phyloP scores from a whole-genome alignment of 192 early-diverging fungal genomes.

The Podila horticola region DNA sequence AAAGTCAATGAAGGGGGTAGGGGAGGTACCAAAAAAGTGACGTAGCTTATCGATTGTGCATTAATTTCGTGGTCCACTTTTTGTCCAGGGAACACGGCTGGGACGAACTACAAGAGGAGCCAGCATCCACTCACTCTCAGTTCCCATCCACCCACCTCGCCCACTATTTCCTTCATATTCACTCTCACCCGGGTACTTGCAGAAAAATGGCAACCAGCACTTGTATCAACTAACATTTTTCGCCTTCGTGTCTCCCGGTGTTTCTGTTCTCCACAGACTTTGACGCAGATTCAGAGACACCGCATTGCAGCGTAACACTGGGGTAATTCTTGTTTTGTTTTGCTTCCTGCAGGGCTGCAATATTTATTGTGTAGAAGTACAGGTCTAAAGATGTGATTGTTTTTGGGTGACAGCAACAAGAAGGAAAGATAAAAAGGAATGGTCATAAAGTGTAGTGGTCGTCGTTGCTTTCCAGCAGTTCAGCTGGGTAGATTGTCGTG shows the following conservation, averaged over 20 bases:
- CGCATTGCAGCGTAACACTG: neutral
- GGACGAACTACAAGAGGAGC: no score
- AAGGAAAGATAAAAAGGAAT: neutral
- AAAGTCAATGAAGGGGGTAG: slow-evolving; percentile 1
- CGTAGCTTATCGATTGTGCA: neutral
- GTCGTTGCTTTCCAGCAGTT: neutral
- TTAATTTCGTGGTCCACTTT: neutral
- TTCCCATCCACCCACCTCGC: no score
- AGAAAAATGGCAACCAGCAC: neutral
- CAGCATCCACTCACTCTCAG: no score
- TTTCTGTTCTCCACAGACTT: neutral
- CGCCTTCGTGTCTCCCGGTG: neutral
- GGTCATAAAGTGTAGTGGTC: neutral
- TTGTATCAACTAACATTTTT: neutral
- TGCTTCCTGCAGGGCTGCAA: slow-evolving; percentile 30
- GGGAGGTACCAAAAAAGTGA: slow-evolving; percentile 2
- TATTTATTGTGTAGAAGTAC: slow-evolving; percentile 13
- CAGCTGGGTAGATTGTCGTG: neutral
- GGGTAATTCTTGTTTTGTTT: neutral
- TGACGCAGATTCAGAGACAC: slow-evolving; percentile 6
- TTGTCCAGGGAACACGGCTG: no score
- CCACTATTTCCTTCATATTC: no score
- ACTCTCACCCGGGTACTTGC: neutral
- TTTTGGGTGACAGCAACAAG: slow-evolving; percentile 1
- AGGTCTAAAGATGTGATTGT: neutral